phyloP scores from a whole-genome alignment of 2,329 filamentous ascomycete genomes.

The Pyrenophora graminea region DNA sequence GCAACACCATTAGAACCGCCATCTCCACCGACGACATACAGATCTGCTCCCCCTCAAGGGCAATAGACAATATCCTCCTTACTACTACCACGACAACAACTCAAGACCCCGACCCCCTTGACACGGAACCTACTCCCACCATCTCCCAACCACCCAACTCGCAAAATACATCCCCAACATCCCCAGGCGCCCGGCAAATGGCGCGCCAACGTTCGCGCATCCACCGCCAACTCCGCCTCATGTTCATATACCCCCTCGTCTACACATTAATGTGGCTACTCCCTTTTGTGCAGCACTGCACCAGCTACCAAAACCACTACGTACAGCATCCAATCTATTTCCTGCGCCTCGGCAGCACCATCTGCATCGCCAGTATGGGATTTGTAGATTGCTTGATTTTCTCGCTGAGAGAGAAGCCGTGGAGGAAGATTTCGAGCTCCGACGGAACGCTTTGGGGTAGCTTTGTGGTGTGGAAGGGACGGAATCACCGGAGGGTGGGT shows the following conservation, averaged over 20 bases:
- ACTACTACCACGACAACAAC: background rate
- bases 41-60: background rate
- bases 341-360: slow-evolving; percentile 59
- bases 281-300: slow-evolving; percentile 68
- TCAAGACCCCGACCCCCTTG: background rate
- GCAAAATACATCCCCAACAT: background rate
- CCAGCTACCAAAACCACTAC: slow-evolving; percentile 61
- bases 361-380: slow-evolving; percentile 68
- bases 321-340: slow-evolving; percentile 59
- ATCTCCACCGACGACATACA: background rate
- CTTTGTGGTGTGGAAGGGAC: slow-evolving; percentile 24
- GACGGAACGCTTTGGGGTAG: slow-evolving; percentile 50
- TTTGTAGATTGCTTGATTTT: slow-evolving; percentile 71
- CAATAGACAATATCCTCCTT: background rate
- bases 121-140: background rate
- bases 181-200: slow-evolving; percentile 14
- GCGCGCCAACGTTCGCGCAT: slow-evolving; percentile 58
- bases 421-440: slow-evolving; percentile 59
- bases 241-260: slow-evolving; percentile 76
- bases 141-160: background rate
- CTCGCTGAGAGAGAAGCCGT: slow-evolving; percentile 70
- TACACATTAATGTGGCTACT: slow-evolving; percentile 75
- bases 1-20: slow-evolving; percentile 3
- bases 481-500: background rate
- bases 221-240: slow-evolving; percentile 68